phyloP scores from a whole-genome alignment of 257 asterid genomes.

The Scutellaria minor region DNA sequence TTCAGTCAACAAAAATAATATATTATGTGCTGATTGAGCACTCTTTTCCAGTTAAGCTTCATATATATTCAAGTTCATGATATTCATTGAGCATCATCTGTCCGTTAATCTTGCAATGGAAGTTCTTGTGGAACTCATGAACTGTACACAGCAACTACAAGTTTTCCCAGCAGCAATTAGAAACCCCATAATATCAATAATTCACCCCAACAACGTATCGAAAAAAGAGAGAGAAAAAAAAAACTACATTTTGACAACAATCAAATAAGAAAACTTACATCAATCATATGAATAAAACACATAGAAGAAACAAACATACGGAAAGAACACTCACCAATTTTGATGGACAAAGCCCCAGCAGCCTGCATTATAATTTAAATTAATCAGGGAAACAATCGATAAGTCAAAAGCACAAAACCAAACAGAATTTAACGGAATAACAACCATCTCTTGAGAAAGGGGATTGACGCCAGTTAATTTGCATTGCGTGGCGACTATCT shows the following conservation, averaged over 20 bases:
- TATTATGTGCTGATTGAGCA: not conserved
- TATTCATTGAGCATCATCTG: not conserved
- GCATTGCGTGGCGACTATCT: conserved; percentile 79
- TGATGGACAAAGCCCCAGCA: conserved; percentile 95
- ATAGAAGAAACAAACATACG: not conserved
- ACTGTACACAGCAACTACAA: conserved; percentile 7
- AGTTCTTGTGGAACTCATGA: not conserved
- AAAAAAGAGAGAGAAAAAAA: not conserved
- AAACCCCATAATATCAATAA: not conserved
- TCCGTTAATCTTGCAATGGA: not conserved
- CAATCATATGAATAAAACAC: not conserved
- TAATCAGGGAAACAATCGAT: conserved; percentile 17
- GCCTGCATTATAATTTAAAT: conserved; percentile 65
- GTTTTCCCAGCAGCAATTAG: not conserved
- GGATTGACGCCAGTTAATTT: conserved; percentile 95
- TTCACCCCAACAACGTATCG: not conserved
- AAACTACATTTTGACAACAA: conserved; percentile 8
- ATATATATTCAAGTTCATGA: not conserved
- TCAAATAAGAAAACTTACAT: not conserved
- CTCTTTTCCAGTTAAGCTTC: conserved; percentile 1
- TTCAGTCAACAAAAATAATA: not conserved
- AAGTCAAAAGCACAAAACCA: conserved; percentile 3
- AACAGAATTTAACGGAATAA: not conserved
- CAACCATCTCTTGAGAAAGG: conserved; percentile 96
- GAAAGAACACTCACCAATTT: conserved; percentile 69